Evolutionary conservation across 2,329 filamentous ascomycete species (phyloP), one percentile per base, ranked within the genome.

Genomic region (Mycosphaerella sp.): DNA sequence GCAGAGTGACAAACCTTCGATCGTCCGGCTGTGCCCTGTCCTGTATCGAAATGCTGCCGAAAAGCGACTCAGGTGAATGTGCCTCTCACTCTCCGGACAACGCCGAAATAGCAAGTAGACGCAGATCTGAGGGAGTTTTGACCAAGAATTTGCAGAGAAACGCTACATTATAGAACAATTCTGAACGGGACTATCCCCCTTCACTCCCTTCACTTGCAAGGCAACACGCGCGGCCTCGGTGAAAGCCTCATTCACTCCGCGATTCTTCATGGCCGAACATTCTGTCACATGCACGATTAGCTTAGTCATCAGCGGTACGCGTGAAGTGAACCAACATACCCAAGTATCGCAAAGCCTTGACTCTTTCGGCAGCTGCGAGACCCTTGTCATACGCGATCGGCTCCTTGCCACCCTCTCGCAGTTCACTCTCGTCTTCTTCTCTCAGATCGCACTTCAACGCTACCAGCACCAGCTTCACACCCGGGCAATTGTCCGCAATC

Each of bases 221-320:
- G 93, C 93, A 32, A 98, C 93, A 64, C 94, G 86, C 18, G 93
- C 91, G 36, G 93, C 93, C 75, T 98, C 93, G 36, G 93, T 97
- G 66, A 98, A 98, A 39, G 93, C 93, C 72, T 98, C 93, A 71
- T 97, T 96, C 66, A 98, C 94, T 55, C 93, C 93, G 44, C 93
- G 82, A 72, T 98, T 98, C 73, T 90, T 86, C 84, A 97, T 97
- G 51, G 93, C 93, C 34, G 93, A 97, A 76, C 93, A 98, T 77
- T 98, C 93, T 85, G 64, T 41, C 30, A 32, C 30, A 34, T 9
- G 8, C 8, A 30, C 14, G n/a, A 47, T 51, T 54, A 49, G 44
- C 34, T 14, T 13, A 18, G 7, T 32, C 34, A 17, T 21, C 18
- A 34, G 13, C 17, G 8, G 13, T n/a, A 4, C 3, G 16, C 2